Conservation (phyloP, 2,329 filamentous ascomycete genomes). For the Cercospora citrullina region DNA sequence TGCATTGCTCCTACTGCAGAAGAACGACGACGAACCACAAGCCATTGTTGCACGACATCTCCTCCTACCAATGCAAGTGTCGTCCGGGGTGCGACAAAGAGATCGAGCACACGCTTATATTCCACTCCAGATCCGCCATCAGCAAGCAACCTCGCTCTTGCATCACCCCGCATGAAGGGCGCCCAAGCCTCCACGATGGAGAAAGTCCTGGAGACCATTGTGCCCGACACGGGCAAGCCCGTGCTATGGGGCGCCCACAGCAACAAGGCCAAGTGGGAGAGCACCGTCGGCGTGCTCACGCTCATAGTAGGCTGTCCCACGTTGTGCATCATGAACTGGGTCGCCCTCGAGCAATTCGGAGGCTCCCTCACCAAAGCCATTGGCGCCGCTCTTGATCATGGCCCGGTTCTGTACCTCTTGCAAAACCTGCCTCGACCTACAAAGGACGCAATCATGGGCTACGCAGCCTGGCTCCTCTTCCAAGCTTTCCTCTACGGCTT, state of each 20-base stretch:
- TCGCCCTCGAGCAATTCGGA: slow-evolving; percentile 18
- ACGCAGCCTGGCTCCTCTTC: slow-evolving; percentile 16
- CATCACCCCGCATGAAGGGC: slow-evolving; percentile 15
- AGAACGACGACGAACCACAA: neutral
- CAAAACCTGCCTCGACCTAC: slow-evolving; percentile 13
- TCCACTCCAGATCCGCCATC: slow-evolving; percentile 1
- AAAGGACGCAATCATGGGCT: slow-evolving; percentile 9
- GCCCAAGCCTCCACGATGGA: slow-evolving; percentile 12
- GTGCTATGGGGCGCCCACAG: slow-evolving; percentile 18
- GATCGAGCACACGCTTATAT: neutral
- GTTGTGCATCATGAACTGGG: slow-evolving; percentile 15
- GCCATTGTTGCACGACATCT: slow-evolving; percentile 8
- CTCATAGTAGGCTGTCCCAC: slow-evolving; percentile 18
- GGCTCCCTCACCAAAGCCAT: slow-evolving; percentile 7
- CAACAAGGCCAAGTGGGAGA: slow-evolving; percentile 20
- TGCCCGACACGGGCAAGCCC: slow-evolving; percentile 14
- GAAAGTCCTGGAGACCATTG: slow-evolving; percentile 17
- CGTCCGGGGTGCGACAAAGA: neutral
- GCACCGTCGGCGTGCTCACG: slow-evolving; percentile 10
- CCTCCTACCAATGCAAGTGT: neutral
- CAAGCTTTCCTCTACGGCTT: slow-evolving; percentile 17
- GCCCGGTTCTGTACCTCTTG: slow-evolving; percentile 10
- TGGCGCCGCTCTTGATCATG: slow-evolving; percentile 11
- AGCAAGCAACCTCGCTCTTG: neutral
- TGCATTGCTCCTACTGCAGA: neutral